phyloP scores from a whole-genome alignment of 129 eudicot genomes.

The Centrapalus pauciflorus region DNA sequence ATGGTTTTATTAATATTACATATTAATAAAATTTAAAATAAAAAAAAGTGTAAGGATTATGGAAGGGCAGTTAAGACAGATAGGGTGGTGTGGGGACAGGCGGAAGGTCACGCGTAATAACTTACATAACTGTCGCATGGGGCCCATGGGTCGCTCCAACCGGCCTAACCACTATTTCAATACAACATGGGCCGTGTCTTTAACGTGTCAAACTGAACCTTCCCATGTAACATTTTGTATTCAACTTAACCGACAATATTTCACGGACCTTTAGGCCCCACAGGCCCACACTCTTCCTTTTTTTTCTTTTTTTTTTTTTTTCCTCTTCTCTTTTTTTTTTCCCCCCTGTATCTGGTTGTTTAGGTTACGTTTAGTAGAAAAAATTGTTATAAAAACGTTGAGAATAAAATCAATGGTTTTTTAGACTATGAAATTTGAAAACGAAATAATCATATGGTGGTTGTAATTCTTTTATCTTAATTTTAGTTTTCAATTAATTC shows the following conservation, averaged over 20 bases:
- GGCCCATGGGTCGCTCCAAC: constrained; percentile 16
- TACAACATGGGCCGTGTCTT: constrained; percentile 25
- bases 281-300: too few species aligned
- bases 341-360: too few species aligned
- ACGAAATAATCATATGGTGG: too few species aligned
- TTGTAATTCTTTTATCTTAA: too few species aligned
- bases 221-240: constrained; percentile 16
- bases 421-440: too few species aligned
- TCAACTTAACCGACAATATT: constrained; percentile 27
- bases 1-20: too few species aligned
- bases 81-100: constrained; percentile 27
- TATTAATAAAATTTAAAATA: too few species aligned
- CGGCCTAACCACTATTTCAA: constrained; percentile 36
- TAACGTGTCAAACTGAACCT: constrained; percentile 36
- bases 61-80: constrained; percentile 31
- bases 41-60: too few species aligned
- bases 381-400: too few species aligned
- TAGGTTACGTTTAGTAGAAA: too few species aligned
- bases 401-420: too few species aligned
- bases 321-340: neutral
- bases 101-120: constrained; percentile 35
- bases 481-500: too few species aligned
- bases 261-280: constrained; percentile 21
- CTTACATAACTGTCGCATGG: constrained; percentile 42
- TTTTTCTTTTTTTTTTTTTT: neutral